phyloP scores from a whole-genome alignment of 257 asterid genomes.

The Solanum sitiens region DNA sequence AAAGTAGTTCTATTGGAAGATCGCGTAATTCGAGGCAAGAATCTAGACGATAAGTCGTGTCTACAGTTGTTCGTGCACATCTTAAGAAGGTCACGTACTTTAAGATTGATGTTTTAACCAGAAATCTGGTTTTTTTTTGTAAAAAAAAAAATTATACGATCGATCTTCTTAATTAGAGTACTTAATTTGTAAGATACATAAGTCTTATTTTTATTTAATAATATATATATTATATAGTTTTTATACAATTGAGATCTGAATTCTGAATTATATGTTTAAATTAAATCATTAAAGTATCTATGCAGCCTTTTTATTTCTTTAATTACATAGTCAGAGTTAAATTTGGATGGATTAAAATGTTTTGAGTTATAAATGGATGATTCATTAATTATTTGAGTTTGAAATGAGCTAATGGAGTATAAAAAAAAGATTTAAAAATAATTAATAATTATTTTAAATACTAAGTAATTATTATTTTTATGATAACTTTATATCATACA shows the following conservation, averaged over 20 bases:
- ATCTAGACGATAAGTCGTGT: not conserved
- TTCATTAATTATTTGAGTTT: not conserved
- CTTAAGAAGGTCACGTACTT: not conserved
- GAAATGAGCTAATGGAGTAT: not conserved
- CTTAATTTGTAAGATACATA: not conserved
- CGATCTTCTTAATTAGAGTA: not conserved
- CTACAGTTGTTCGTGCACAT: not conserved
- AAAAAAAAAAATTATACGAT: not conserved
- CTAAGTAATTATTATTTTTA: not conserved
- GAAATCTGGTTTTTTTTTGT: not conserved
- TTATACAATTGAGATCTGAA: not conserved
- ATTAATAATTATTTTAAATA: not conserved
- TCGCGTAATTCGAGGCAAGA: not conserved
- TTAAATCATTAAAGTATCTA: not conserved
- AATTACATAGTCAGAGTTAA: not conserved
- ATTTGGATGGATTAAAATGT: not conserved
- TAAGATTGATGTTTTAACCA: not conserved
- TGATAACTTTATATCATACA: not conserved
- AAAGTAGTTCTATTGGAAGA: not conserved
- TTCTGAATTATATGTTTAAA: not conserved
- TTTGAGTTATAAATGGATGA: not conserved
- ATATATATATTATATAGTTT: not conserved
- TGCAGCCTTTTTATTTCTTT: not conserved
- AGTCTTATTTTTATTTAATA: not conserved
- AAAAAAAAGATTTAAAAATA: not conserved